Evolutionary conservation across 2,329 filamentous ascomycete genomes (phyloP).

Genomic region (Cladosporium sp.): DNA sequence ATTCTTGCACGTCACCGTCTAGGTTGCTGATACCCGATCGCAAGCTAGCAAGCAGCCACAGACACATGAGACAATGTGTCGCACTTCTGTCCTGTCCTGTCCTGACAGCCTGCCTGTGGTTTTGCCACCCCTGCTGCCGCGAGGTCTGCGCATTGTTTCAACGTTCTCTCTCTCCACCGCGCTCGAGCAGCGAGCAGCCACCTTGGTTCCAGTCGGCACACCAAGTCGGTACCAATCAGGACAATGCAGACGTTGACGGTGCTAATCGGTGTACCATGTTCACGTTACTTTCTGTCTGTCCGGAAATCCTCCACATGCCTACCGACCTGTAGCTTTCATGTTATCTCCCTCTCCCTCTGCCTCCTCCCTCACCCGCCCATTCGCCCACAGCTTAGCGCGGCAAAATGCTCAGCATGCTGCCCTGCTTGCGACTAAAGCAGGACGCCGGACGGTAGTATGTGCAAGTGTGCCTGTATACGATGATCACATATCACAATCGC

Average conservation of each 20-base stretch:
- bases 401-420: constrained; percentile 3
- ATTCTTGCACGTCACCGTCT: constrained; percentile 11
- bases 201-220: constrained; percentile 6
- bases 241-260: constrained; percentile 6
- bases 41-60: constrained; percentile 13
- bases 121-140: constrained; percentile 15
- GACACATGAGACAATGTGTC: constrained; percentile 14
- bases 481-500: constrained; percentile 17
- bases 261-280: neutral
- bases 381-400: constrained; percentile 13
- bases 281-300: neutral
- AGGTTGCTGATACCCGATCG: constrained; percentile 15
- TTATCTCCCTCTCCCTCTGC: neutral
- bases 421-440: constrained; percentile 4
- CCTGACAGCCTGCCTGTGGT: constrained; percentile 8
- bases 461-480: neutral
- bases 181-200: constrained; percentile 14
- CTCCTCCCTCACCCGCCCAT: neutral
- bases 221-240: constrained; percentile 15
- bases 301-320: neutral
- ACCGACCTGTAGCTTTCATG: neutral
- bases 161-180: neutral
- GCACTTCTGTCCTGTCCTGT: constrained; percentile 3
- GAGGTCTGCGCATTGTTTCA: constrained; percentile 12
- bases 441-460: neutral